Conservation (phyloP, 305 asterid species). For the Stenogyne calaminthoides region DNA sequence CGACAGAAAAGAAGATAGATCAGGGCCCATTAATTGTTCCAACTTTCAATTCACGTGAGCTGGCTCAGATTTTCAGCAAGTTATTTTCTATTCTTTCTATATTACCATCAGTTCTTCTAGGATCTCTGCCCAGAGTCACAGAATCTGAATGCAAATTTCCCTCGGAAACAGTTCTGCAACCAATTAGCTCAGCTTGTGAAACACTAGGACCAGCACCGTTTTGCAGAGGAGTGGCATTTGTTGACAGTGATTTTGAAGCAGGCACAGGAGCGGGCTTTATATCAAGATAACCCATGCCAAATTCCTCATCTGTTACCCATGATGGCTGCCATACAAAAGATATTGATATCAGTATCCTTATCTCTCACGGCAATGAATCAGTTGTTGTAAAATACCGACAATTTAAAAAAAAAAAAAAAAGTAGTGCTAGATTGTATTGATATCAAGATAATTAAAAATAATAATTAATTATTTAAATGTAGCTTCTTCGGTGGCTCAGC, state of each 20-base stretch:
- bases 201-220: conserved; percentile 57
- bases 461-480: conserved; percentile 6
- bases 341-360: conserved; percentile 20
- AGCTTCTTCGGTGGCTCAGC: conserved; percentile 5
- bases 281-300: conserved; percentile 97
- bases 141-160: conserved; percentile 60
- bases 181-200: conserved; percentile 62
- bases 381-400: conserved; percentile 3
- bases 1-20: conserved; percentile 50
- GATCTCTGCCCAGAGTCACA: conserved; percentile 57
- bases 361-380: conserved; percentile 25
- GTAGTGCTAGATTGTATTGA: conserved; percentile 23
- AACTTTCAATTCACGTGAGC: conserved; percentile 49
- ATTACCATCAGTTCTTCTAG: conserved; percentile 71
- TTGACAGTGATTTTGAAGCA: conserved; percentile 60
- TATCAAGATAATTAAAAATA: conserved; percentile 18
- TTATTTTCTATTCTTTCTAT: conserved; percentile 45
- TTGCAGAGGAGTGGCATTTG: conserved; percentile 53
- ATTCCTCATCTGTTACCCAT: conserved; percentile 99
- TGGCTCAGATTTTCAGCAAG: conserved; percentile 53
- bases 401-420: background rate
- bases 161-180: conserved; percentile 49
- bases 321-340: conserved; percentile 63
- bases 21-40: conserved; percentile 55
- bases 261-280: conserved; percentile 74